Evolutionary conservation across 1,284 basidiomycete genomes (phyloP).

Genomic region (Pseudozyma thailandica): DNA sequence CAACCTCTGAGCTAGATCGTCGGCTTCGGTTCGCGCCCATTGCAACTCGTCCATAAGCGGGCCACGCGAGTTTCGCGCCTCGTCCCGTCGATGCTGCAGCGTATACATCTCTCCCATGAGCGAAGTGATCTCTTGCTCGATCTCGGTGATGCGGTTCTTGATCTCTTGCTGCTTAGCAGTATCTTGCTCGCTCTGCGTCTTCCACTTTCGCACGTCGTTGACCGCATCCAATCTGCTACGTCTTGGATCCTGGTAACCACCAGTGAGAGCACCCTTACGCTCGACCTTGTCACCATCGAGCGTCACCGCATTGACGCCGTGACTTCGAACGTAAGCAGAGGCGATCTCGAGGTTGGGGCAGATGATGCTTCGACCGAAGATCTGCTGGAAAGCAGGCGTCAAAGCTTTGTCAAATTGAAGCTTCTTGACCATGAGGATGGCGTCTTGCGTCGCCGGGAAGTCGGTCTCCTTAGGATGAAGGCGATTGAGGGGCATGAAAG

Average conservation of each 20-base stretch:
- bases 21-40: constrained; percentile 77
- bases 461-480: constrained; percentile 78
- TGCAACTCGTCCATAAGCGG: constrained; percentile 76
- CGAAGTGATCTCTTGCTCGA: constrained; percentile 89
- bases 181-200: constrained; percentile 77
- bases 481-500: constrained; percentile 98
- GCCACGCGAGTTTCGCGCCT: constrained; percentile 78
- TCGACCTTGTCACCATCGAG: constrained; percentile 98
- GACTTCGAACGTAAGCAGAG: constrained; percentile 91
- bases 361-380: constrained; percentile 97
- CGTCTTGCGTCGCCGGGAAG: constrained; percentile 79
- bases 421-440: constrained; percentile 81
- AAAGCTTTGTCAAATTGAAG: constrained; percentile 80
- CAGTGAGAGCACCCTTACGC: constrained; percentile 92
- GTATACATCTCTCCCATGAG: constrained; percentile 80
- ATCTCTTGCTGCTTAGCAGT: constrained; percentile 78
- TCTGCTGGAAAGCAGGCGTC: constrained; percentile 90
- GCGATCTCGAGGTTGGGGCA: constrained; percentile 91
- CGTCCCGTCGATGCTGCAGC: constrained; percentile 77
- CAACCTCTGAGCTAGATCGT: constrained; percentile 76
- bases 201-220: constrained; percentile 81
- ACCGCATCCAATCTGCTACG: constrained; percentile 89
- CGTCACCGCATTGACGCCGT: constrained; percentile 95
- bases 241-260: constrained; percentile 92
- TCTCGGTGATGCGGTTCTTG: constrained; percentile 75